These are phyloP conservation scores for Silene conica DNA, from an alignment of 148 eudicot genomes.

Conservation along the genomic window DNA sequence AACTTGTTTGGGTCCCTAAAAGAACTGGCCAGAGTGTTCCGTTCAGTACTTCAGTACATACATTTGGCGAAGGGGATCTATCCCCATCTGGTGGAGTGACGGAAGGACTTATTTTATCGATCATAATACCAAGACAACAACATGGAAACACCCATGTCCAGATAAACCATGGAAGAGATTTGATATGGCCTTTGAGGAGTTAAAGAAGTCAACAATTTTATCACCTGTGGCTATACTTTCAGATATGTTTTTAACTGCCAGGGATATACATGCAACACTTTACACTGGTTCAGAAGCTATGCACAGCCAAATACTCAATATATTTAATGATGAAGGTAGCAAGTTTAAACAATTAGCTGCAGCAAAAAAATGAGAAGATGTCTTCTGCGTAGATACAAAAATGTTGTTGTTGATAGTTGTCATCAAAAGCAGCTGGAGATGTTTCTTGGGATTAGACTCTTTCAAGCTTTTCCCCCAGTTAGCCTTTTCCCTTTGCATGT, in stretches of 20 bases:
- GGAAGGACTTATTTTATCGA: slow-evolving; percentile 92
- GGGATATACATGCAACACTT: too few species aligned
- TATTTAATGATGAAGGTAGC: too few species aligned
- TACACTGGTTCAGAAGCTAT: too few species aligned
- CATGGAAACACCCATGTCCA: slow-evolving; percentile 99
- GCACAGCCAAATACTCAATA: too few species aligned
- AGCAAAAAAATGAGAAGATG: slow-evolving; percentile 95
- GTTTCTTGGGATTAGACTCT: slow-evolving; percentile 83
- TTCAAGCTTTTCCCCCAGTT: slow-evolving; percentile 85
- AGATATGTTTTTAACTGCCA: too few species aligned
- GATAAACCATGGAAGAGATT: slow-evolving; percentile 99
- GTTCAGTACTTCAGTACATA: too few species aligned
- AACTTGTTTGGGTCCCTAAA: too few species aligned
- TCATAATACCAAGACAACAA: slow-evolving; percentile 95
- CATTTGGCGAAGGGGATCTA: slow-evolving; percentile 99
- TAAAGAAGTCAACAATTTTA: too few species aligned
- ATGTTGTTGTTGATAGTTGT: slow-evolving; percentile 93
- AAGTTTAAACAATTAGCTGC: slow-evolving; percentile 96
- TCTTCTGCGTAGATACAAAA: slow-evolving; percentile 87
- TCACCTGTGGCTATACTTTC: too few species aligned
- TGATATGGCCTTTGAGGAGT: too few species aligned
- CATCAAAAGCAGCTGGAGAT: too few species aligned
- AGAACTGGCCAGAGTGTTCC: too few species aligned
- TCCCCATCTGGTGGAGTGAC: slow-evolving; percentile 99
- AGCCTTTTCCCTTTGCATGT: slow-evolving; percentile 64